These are phyloP conservation scores for Bryum argenteum DNA, from an alignment of 225 moss, liverwort and hornwort species.

Conservation along the genomic window DNA sequence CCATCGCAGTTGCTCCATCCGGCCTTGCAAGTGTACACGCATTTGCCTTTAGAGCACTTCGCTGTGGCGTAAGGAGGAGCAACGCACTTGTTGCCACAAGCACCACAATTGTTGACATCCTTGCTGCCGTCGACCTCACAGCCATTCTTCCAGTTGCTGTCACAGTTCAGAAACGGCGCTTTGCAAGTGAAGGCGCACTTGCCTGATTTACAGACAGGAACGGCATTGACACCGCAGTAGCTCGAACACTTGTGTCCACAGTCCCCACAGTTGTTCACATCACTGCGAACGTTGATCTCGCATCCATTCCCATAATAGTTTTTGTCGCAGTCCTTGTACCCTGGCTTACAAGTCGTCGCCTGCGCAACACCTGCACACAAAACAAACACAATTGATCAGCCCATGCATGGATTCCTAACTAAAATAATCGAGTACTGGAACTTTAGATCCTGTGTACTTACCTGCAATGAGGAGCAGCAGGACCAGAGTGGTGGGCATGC, in stretches of 20 bases:
- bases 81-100: conserved; percentile 16
- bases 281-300: conserved; percentile 13
- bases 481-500: too few species aligned
- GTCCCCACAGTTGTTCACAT: conserved; percentile 32
- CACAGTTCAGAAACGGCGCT: neutral
- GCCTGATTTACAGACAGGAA: neutral
- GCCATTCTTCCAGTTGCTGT: conserved; percentile 20
- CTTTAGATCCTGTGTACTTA: too few species aligned
- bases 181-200: conserved; percentile 26
- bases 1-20: conserved; percentile 25
- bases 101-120: neutral
- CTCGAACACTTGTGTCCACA: conserved; percentile 23
- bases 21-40: conserved; percentile 6
- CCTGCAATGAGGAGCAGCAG: too few species aligned
- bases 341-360: neutral
- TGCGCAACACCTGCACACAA: conserved; percentile 16
- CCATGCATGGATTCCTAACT: too few species aligned
- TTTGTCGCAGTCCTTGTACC: conserved; percentile 22
- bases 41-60: neutral
- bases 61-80: neutral
- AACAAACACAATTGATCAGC: neutral
- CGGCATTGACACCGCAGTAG: neutral
- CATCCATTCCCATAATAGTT: conserved; percentile 5
- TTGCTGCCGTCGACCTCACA: neutral
- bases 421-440: too few species aligned